Percentiles rank a stretch among this genome's conserved stretches.
Conservation (phyloP, 2,329 filamentous ascomycete genomes). For the Aspergillus proliferans region DNA sequence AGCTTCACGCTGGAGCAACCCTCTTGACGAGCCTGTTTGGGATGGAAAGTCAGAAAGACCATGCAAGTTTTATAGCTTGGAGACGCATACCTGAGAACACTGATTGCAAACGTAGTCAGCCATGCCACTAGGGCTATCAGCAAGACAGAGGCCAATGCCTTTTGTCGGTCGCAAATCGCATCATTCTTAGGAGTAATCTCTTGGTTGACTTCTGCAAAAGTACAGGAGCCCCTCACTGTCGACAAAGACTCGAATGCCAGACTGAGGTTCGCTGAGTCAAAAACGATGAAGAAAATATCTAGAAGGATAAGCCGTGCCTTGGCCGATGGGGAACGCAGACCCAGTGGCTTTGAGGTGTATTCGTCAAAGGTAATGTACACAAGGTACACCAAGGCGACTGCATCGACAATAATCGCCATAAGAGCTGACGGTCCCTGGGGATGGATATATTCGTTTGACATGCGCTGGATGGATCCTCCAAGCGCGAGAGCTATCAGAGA, state of each 20-base stretch:
- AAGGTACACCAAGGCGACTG: slow-evolving; percentile 81
- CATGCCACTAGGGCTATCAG: slow-evolving; percentile 80
- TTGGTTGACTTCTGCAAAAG: slow-evolving; percentile 37
- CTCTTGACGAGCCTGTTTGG: slow-evolving; percentile 33
- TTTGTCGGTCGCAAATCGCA: slow-evolving; percentile 57
- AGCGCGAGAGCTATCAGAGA: slow-evolving; percentile 76
- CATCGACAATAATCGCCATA: slow-evolving; percentile 84
- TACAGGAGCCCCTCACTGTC: slow-evolving; percentile 56
- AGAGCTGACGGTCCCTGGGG: slow-evolving; percentile 69
- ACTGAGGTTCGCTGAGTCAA: slow-evolving; percentile 87
- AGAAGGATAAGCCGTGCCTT: slow-evolving; percentile 87
- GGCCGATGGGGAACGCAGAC: slow-evolving; percentile 71
- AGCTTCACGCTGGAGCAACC: slow-evolving; percentile 11
- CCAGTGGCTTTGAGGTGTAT: slow-evolving; percentile 88
- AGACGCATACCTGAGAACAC: slow-evolving; percentile 58
- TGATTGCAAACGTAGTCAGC: slow-evolving; percentile 83
- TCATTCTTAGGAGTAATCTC: slow-evolving; percentile 28
- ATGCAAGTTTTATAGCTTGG: background rate
- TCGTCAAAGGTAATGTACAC: slow-evolving; percentile 94
- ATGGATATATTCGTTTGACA: slow-evolving; percentile 44
- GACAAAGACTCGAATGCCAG: slow-evolving; percentile 79
- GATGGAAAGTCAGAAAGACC: slow-evolving; percentile 6
- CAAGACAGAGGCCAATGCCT: slow-evolving; percentile 70
- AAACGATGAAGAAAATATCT: slow-evolving; percentile 94
- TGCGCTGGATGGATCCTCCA: slow-evolving; percentile 65